Base-by-base conservation (phyloP, 2,329 filamentous ascomycete genomes). In the Stagonosporopsis tanaceti region DNA sequence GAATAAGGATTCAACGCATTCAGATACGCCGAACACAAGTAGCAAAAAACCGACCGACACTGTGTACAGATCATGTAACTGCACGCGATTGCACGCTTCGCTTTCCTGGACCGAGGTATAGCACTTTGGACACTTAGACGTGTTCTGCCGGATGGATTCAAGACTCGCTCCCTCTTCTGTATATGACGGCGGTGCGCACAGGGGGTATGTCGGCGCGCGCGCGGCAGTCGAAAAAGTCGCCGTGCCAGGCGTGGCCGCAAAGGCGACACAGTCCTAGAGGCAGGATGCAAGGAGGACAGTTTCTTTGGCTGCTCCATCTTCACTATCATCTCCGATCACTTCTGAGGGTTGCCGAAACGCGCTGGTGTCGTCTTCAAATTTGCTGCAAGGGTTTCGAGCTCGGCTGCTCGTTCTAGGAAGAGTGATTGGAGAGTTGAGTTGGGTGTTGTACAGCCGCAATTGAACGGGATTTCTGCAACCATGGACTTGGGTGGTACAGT, bases 161-260 rank as follows among this genome's bases (percentile, higher is more conserved):
- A 48, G 39, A 15, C 38, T 50, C 3, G 52, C 38, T 12, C 44
- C 52, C 11, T 50, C 52, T 17, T 50, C 52, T 25, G 17, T 11
- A 9, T 44, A 17, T 1, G 37, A 20, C 6, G 2, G 20, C 17
- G 3, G 24, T 42, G 11, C 45, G 38, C 20, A 47, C 44, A 15
- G 24, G n/a, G 1, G 22, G n/a, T 3, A 24, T 32, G n/a, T 30
- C 34, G 38, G 32, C 2, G 17, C 38, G 38, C 15, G 44, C 45
- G 15, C 45, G 39, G 9, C 52, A 48, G 15, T 48, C 52, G 14
- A 44, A 47, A n/a, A 53, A 54, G n/a, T 44, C 38, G 38, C 45
- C 52, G 7, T 48, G 24, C 52, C 52, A 48, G n/a, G 37, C 44
- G 45, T 37, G 45, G 14, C 17, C 32, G 25, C 52, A 45, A 1